Percentiles rank a stretch among this genome's conserved stretches.
phyloP scores from a whole-genome alignment of 202 grass and related monocot genomes.

The Carex arenaria region DNA sequence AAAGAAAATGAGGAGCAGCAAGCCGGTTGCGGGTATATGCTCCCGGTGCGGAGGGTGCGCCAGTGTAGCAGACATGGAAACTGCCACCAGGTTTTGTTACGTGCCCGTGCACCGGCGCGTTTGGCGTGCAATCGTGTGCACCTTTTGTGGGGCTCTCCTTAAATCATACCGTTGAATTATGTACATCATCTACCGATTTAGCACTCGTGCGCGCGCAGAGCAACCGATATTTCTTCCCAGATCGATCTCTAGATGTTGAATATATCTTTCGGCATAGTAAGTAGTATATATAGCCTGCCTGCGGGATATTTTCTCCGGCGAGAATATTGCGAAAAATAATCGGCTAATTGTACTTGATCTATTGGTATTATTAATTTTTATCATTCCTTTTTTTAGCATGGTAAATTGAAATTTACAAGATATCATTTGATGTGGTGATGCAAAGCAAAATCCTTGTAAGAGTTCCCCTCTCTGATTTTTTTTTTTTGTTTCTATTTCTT shows the following conservation, averaged over 20 bases:
- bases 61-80: constrained; percentile 97
- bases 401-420: not conserved
- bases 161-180: constrained; percentile 76
- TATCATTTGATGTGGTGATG: not conserved
- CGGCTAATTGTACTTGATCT: not conserved
- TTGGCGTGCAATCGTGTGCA: constrained; percentile 98
- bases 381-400: not conserved
- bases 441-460: not conserved
- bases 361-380: not conserved
- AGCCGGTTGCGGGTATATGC: constrained; percentile 96
- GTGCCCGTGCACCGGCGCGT: constrained; percentile 65
- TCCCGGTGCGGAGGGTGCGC: constrained; percentile 87
- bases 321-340: not conserved
- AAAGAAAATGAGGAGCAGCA: constrained; percentile 86
- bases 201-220: not conserved
- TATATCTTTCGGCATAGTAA: not conserved
- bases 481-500: not conserved
- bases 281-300: not conserved
- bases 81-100: constrained; percentile 80
- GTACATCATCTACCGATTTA: not conserved
- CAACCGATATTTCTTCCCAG: not conserved
- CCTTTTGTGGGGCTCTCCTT: constrained; percentile 96
- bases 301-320: not conserved
- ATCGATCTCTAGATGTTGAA: not conserved
- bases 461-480: not conserved